These are phyloP conservation scores for Phytophthora aleatoria DNA, from an alignment of 352 stramenopile species.

Conservation along the genomic window DNA sequence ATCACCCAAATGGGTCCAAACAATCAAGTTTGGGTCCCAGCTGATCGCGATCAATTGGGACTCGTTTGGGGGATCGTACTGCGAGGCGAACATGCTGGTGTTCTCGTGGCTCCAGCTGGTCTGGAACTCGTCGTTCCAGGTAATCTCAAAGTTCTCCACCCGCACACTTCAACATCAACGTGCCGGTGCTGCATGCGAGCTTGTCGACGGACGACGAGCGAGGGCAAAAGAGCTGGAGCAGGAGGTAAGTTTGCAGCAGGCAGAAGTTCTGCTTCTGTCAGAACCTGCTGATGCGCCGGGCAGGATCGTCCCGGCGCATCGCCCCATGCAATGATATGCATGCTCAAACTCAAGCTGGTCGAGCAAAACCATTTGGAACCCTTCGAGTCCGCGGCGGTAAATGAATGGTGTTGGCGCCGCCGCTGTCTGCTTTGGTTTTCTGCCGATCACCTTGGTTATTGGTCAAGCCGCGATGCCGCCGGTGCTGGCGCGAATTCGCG, in stretches of 20 bases:
- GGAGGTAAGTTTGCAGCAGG: conserved; percentile 2
- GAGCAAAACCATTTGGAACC: conserved; percentile 6
- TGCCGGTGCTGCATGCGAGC: conserved; percentile 9
- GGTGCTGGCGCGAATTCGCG: conserved; percentile 18
- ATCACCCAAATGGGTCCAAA: conserved; percentile 16
- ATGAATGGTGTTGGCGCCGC: conserved; percentile 3
- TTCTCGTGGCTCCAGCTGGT: conserved; percentile 7
- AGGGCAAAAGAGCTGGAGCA: conserved; percentile 23
- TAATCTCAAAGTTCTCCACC: background rate
- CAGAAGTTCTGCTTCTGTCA: no score
- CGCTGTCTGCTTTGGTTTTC: background rate
- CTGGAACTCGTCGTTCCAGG: conserved; percentile 10
- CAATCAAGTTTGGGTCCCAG: conserved; percentile 23
- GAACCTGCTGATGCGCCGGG: no score
- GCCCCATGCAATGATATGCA: conserved; percentile 16
- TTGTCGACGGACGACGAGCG: conserved; percentile 1
- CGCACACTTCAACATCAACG: conserved; percentile 13
- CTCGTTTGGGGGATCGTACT: background rate
- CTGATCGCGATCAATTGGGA: conserved; percentile 4
- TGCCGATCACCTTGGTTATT: conserved; percentile 3
- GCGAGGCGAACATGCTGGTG: background rate
- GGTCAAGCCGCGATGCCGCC: background rate
- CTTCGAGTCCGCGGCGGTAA: background rate
- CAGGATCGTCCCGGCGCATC: conserved; percentile 8
- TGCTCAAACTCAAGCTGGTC: conserved; percentile 2